Evolutionary conservation across 257 asterid species (phyloP), one percentile per base, ranked within the genome.

Genomic region (Nyctanthes arbortristis): DNA sequence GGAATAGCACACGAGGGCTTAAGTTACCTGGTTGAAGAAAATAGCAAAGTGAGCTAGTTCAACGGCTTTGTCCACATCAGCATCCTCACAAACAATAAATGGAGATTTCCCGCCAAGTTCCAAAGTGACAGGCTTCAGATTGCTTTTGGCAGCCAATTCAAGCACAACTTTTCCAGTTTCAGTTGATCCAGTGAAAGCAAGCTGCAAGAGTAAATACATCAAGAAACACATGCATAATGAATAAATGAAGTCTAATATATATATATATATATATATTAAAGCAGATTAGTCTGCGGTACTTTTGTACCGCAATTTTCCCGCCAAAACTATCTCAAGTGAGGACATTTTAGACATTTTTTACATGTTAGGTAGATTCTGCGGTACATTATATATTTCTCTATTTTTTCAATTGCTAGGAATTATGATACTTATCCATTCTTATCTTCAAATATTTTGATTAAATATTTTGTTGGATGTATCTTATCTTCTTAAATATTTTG

Each of bases 91-190:
- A 56, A 94, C 96, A 36, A 94, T 91, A 65, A 94, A 91, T 74
- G 99, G 97, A 12, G 97, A 94, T 84, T 94, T 94, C 28, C 99
- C 99, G 27, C 99, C 99, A 14, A 94, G 99, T 80, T 94, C 99
- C 66, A 91, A 76, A 24, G 99, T 91, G 67, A 89, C 99, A n/a
- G 97, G 80, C 75, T 94, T 94, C 64, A 94, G 92, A 82, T 94
- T 94, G 89, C 99, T 94, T 80, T 70, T 84, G 70, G 97, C 93
- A 76, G 99, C 67, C 78, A 88, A 67, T 71, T 83, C 82, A 2
- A 94, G 88, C 64, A 94, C 61, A 63, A 76, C 39, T 84, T 89
- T 89, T 58, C 99, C 98, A 2, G 96, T 92, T 0, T 84, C 93
- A 10, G 96, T 91, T 61, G 99, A 91, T 70, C 98, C 99, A 31